Conservation (phyloP, 352 stramenopile genomes). For the Globisporangium takayamanum region DNA sequence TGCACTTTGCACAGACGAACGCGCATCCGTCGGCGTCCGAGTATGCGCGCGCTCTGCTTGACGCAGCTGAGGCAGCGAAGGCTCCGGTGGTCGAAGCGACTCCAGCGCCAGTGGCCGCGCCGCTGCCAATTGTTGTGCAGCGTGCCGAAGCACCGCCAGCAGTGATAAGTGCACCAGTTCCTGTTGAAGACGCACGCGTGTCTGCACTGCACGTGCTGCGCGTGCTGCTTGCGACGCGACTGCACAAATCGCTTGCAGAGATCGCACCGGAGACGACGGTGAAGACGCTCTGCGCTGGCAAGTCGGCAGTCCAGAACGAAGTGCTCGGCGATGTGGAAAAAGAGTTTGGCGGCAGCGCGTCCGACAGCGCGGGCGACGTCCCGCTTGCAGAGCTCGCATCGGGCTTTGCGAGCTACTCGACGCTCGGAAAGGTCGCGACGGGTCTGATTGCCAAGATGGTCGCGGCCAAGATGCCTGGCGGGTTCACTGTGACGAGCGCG, state of each 20-base stretch:
- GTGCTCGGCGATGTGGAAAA: constrained; percentile 84
- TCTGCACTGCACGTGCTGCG: constrained; percentile 20
- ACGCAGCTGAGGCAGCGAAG: not conserved
- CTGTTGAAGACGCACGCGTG: constrained; percentile 21
- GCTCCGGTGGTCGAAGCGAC: not conserved
- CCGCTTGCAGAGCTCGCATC: constrained; percentile 63
- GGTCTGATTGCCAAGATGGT: constrained; percentile 69
- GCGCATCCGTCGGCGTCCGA: constrained; percentile 19
- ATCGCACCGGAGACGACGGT: constrained; percentile 70
- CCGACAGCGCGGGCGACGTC: constrained; percentile 66
- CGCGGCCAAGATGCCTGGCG: constrained; percentile 77
- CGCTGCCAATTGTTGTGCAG: not conserved
- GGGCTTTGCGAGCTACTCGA: constrained; percentile 66
- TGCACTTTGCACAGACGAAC: constrained; percentile 62
- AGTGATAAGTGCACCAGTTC: not conserved
- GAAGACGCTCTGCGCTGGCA: constrained; percentile 75
- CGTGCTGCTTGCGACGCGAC: constrained; percentile 27
- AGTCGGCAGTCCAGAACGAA: constrained; percentile 86
- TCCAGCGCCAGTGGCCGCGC: constrained; percentile 4
- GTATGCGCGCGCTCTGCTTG: constrained; percentile 19
- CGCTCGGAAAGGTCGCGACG: constrained; percentile 60
- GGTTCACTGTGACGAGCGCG: constrained; percentile 76
- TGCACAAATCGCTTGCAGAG: constrained; percentile 70
- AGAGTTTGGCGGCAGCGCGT: constrained; percentile 68
- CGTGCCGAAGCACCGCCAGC: constrained; percentile 4